These are phyloP conservation scores for Stylonectria norvegica DNA, from an alignment of 2,329 filamentous ascomycete species.

Conservation along the genomic window DNA sequence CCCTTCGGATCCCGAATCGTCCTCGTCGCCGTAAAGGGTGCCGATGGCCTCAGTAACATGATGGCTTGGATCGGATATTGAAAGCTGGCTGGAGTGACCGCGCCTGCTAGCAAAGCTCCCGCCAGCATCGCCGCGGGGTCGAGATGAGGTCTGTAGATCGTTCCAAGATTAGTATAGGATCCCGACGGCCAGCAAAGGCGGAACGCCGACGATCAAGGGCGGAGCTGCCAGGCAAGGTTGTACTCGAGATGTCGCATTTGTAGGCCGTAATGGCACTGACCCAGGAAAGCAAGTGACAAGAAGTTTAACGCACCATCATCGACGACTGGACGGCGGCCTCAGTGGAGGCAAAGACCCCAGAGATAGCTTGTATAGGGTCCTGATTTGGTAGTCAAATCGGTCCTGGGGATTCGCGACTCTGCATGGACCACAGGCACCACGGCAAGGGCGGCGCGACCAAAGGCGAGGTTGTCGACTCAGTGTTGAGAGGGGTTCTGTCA, in stretches of 20 bases:
- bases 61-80: slow-evolving; percentile 83
- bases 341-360: slow-evolving; percentile 35
- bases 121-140: slow-evolving; percentile 53
- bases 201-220: slow-evolving; percentile 6
- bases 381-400: slow-evolving; percentile 24
- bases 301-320: slow-evolving; percentile 47
- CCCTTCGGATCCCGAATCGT: slow-evolving; percentile 56
- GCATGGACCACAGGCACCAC: slow-evolving; percentile 30
- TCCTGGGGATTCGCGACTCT: slow-evolving; percentile 20
- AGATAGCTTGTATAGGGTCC: slow-evolving; percentile 26
- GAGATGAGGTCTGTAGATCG: slow-evolving; percentile 52
- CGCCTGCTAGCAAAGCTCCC: slow-evolving; percentile 57
- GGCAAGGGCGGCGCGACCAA: slow-evolving; percentile 20
- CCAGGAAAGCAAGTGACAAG: neutral
- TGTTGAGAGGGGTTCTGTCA: slow-evolving; percentile 27
- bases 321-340: slow-evolving; percentile 38
- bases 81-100: slow-evolving; percentile 56
- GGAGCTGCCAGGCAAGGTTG: neutral
- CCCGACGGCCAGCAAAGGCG: slow-evolving; percentile 3
- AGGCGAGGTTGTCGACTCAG: slow-evolving; percentile 19
- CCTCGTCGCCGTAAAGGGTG: slow-evolving; percentile 79
- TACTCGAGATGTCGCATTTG: neutral
- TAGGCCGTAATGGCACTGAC: neutral
- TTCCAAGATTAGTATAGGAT: slow-evolving; percentile 18
- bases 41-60: slow-evolving; percentile 94